phyloP scores from a whole-genome alignment of 495 filamentous ascomycete genomes.

The Aspergillus conjunctus region DNA sequence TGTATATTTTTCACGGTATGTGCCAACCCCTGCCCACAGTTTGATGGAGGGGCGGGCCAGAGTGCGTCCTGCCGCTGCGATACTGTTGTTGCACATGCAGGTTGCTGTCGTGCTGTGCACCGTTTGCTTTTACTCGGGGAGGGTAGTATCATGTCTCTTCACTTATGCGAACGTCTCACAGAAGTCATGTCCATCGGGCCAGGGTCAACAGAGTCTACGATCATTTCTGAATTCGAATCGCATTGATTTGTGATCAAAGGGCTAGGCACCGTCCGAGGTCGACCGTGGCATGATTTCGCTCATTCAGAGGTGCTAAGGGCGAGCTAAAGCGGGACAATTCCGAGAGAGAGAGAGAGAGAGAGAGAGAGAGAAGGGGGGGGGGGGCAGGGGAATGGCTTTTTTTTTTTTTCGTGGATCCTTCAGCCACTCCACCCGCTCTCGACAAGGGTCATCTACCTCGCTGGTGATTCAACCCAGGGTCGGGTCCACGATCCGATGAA shows the following conservation, averaged over 20 bases:
- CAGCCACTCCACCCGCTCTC: not conserved
- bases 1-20: not conserved
- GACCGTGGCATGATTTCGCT: too few species aligned
- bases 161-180: too few species aligned
- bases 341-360: too few species aligned
- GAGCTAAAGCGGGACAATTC: too few species aligned
- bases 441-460: not conserved
- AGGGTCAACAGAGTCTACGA: too few species aligned
- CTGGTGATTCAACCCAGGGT: not conserved
- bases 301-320: too few species aligned
- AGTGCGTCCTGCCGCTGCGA: slow-evolving; percentile 1
- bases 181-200: too few species aligned
- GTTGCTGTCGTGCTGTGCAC: not conserved
- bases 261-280: too few species aligned
- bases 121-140: not conserved
- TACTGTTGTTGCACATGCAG: slow-evolving; percentile 2
- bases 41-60: not conserved
- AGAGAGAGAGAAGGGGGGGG: too few species aligned
- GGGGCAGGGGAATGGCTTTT: not conserved
- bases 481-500: slow-evolving; percentile 6
- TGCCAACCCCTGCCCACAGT: not conserved
- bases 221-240: too few species aligned
- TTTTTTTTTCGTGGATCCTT: not conserved
- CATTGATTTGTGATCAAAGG: too few species aligned
- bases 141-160: too few species aligned